Percentiles rank a stretch among this genome's conserved stretches.
Evolutionary conservation across 1,139 yeast genomes (phyloP).

Genomic region (Taphrina betulina): DNA sequence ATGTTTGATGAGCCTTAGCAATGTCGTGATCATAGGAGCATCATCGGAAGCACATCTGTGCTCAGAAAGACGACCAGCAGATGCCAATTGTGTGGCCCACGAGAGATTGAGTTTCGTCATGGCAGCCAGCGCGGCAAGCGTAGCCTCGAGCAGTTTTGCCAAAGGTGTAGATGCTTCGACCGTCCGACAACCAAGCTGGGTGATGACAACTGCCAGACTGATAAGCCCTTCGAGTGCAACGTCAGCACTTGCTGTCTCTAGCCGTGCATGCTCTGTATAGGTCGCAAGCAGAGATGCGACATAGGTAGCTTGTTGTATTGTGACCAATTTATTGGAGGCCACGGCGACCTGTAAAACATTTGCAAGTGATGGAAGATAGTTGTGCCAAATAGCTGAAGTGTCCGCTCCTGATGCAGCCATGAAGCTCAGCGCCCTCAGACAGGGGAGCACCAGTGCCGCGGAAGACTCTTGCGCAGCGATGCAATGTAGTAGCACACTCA

Average conservation of each 20-base stretch:
- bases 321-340: slow-evolving; percentile 2
- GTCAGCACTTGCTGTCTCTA: neutral
- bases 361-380: neutral
- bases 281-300: slow-evolving; percentile 6
- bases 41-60: slow-evolving; percentile 34
- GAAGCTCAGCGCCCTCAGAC: slow-evolving; percentile 20
- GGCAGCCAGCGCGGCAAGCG: slow-evolving; percentile 22
- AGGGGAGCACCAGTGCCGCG: slow-evolving; percentile 6
- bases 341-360: neutral
- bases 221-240: slow-evolving; percentile 16
- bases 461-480: neutral
- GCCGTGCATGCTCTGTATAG: neutral
- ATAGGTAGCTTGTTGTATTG: slow-evolving; percentile 15
- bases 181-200: slow-evolving; percentile 33
- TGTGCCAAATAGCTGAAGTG: neutral
- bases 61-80: slow-evolving; percentile 37
- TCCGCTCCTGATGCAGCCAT: neutral
- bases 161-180: slow-evolving; percentile 28
- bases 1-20: slow-evolving; percentile 41
- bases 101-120: slow-evolving; percentile 40
- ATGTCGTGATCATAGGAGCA: slow-evolving; percentile 39
- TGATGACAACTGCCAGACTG: slow-evolving; percentile 5
- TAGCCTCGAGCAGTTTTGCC: slow-evolving; percentile 6
- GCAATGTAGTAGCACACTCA: neutral
- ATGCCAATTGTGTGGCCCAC: slow-evolving; percentile 41